phyloP scores from a whole-genome alignment of 2,329 filamentous ascomycete genomes.

The Pestalotiopsis sp. region DNA sequence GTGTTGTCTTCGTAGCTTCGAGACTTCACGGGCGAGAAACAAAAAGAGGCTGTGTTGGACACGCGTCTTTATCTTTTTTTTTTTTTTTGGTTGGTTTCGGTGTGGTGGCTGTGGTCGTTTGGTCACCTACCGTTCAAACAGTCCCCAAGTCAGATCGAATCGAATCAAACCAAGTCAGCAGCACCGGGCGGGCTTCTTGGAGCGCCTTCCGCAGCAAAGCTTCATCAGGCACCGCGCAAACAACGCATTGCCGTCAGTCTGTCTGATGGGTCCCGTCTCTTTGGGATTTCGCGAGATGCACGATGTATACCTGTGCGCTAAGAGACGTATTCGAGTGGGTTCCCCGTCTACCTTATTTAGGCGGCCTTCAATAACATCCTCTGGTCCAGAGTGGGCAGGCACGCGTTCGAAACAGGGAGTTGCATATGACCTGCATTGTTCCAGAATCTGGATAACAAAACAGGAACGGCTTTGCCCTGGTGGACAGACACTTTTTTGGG shows the following conservation, averaged over 20 bases:
- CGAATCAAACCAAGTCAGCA: no score
- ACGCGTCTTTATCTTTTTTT: slow-evolving; percentile 3
- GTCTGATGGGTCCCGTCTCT: no score
- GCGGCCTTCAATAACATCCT: no score
- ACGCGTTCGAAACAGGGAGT: slow-evolving; percentile 6
- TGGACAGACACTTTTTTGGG: neutral
- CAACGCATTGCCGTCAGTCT: no score
- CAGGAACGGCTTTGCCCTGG: neutral
- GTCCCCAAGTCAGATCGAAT: no score
- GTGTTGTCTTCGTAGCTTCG: neutral
- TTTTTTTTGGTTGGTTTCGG: neutral
- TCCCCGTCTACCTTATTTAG: neutral
- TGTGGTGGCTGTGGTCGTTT: neutral
- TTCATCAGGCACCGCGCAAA: no score
- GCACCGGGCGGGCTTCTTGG: no score
- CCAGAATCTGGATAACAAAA: neutral
- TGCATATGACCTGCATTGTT: neutral
- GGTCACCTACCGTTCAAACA: neutral
- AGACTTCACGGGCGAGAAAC: no score
- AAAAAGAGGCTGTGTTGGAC: slow-evolving; percentile 11
- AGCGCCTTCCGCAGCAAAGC: no score
- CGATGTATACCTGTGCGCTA: neutral
- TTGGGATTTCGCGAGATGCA: neutral
- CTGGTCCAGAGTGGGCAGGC: neutral
- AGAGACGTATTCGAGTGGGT: neutral